These are phyloP conservation scores for Soucietia sequanensis DNA, from an alignment of 805 yeast genomes.

Conservation along the genomic window DNA sequence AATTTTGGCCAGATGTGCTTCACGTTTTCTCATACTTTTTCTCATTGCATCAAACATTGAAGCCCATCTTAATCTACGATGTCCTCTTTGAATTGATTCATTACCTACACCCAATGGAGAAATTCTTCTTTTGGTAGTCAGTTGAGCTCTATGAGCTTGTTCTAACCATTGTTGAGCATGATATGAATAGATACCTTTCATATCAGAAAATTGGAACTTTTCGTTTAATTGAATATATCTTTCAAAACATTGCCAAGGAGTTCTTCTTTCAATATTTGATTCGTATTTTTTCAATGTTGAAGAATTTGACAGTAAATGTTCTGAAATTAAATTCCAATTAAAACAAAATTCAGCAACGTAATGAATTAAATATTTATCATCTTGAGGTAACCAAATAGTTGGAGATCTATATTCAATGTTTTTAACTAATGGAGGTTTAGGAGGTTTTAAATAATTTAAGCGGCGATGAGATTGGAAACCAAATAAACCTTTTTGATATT, in stretches of 20 bases:
- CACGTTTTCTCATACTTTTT: conserved; percentile 86
- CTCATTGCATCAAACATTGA: conserved; percentile 95
- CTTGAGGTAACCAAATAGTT: conserved; percentile 94
- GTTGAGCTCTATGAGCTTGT: conserved; percentile 85
- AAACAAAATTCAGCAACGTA: conserved; percentile 83
- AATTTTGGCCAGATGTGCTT: conserved; percentile 49
- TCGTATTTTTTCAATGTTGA: conserved; percentile 60
- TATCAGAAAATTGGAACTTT: conserved; percentile 78
- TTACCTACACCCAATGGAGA: conserved; percentile 92
- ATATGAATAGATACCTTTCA: conserved; percentile 82
- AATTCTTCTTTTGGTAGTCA: conserved; percentile 81
- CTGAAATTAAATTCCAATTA: conserved; percentile 91
- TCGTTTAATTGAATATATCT: conserved; percentile 91
- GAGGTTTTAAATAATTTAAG: conserved; percentile 73
- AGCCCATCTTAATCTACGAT: conserved; percentile 88
- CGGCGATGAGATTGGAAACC: conserved; percentile 51
- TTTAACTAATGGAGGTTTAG: conserved; percentile 82
- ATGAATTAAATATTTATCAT: conserved; percentile 75
- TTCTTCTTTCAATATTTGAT: conserved; percentile 89
- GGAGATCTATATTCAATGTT: conserved; percentile 84
- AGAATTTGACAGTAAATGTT: conserved; percentile 67
- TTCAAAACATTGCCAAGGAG: conserved; percentile 99
- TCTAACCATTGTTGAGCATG: conserved; percentile 91
- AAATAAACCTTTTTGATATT: conserved; percentile 58
- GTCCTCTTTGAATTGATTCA: conserved; percentile 93